phyloP scores from a whole-genome alignment of 2,329 filamentous ascomycete species.

The Trichoderma sp. region DNA sequence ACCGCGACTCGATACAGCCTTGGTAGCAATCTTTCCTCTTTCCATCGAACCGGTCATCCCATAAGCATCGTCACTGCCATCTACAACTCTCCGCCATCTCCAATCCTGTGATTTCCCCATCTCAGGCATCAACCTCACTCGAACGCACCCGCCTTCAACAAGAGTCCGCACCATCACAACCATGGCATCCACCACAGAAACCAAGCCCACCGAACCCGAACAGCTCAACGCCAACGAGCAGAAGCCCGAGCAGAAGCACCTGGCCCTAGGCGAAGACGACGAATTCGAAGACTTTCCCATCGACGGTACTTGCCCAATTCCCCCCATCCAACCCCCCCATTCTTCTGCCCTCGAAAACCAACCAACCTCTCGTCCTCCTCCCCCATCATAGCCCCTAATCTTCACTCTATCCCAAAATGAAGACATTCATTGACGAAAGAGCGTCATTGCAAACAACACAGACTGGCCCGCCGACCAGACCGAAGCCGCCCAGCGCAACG shows the following conservation, averaged over 20 bases:
- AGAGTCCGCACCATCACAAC: slow-evolving; percentile 19
- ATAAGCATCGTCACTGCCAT: background rate
- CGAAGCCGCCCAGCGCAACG: slow-evolving; percentile 71
- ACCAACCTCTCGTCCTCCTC: background rate
- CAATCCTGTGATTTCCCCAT: background rate
- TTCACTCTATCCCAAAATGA: background rate
- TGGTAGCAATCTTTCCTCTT: background rate
- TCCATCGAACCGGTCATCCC: background rate
- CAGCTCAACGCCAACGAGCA: slow-evolving; percentile 33
- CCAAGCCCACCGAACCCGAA: slow-evolving; percentile 39
- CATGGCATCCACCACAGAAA: slow-evolving; percentile 38
- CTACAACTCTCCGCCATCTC: slow-evolving; percentile 1
- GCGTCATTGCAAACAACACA: slow-evolving; percentile 42
- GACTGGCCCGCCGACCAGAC: slow-evolving; percentile 94
- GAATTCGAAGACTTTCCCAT: slow-evolving; percentile 99
- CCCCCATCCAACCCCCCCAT: background rate
- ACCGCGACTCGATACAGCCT: slow-evolving; percentile 4
- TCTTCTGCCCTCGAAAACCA: background rate
- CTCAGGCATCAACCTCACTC: background rate
- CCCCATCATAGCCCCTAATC: background rate
- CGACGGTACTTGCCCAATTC: slow-evolving; percentile 65
- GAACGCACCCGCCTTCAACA: background rate
- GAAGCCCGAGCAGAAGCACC: slow-evolving; percentile 51
- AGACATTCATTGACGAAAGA: background rate
- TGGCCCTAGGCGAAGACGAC: slow-evolving; percentile 90